Evolutionary conservation across 352 stramenopile species (phyloP).

Genomic region (Phytophthora sp.): DNA sequence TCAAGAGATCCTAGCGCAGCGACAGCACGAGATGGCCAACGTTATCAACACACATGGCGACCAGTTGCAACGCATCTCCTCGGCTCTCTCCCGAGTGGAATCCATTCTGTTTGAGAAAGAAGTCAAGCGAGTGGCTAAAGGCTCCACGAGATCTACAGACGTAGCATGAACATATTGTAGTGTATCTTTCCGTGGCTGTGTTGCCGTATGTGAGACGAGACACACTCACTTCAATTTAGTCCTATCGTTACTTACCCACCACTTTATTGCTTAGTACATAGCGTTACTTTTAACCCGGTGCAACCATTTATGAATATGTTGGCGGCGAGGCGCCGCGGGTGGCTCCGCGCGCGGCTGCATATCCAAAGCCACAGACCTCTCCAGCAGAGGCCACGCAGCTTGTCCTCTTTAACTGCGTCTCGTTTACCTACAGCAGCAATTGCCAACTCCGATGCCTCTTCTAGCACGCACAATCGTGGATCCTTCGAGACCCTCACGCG

Average conservation of each 20-base stretch:
- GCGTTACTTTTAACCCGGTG: too few species aligned
- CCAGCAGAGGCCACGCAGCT: not conserved
- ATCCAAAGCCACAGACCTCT: not conserved
- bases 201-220: constrained; percentile 14
- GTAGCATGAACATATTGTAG: constrained; percentile 5
- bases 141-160: constrained; percentile 2
- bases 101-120: constrained; percentile 54
- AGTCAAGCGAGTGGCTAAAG: constrained; percentile 8
- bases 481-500: constrained; percentile 53
- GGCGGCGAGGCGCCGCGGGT: constrained; percentile 5
- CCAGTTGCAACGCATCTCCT: constrained; percentile 72
- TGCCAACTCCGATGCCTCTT: not conserved
- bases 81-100: constrained; percentile 74
- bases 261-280: too few species aligned
- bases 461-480: constrained; percentile 1
- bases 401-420: constrained; percentile 12
- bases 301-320: constrained; percentile 19
- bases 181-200: not conserved
- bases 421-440: constrained; percentile 4
- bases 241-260: constrained; percentile 3
- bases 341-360: constrained; percentile 4
- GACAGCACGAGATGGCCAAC: constrained; percentile 76
- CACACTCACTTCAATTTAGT: constrained; percentile 10
- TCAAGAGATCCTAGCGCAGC: constrained; percentile 75
- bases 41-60: constrained; percentile 68